A percentile compares a stretch with the other conserved stretches of the same genome.
phyloP scores from a whole-genome alignment of 1,284 basidiomycete genomes.

The Rhodotorula sp. region DNA sequence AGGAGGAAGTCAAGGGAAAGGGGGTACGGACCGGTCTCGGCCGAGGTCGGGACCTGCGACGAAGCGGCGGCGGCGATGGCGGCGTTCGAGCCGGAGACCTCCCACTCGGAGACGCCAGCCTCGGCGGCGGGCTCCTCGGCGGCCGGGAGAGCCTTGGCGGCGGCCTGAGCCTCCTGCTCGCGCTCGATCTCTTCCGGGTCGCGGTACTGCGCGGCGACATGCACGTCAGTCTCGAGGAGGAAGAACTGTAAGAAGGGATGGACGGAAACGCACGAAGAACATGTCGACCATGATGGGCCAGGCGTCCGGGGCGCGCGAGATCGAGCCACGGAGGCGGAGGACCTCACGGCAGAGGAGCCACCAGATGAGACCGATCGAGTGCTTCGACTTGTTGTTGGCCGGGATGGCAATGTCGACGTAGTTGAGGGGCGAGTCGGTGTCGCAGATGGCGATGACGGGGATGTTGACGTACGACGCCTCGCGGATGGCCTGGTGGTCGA shows the following conservation, averaged over 20 bases:
- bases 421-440: constrained; percentile 95
- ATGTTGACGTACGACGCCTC: constrained; percentile 99
- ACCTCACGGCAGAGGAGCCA: constrained; percentile 98
- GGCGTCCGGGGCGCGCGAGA: constrained; percentile 82
- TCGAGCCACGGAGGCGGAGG: constrained; percentile 87
- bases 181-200: constrained; percentile 99
- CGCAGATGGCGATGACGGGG: constrained; percentile 97
- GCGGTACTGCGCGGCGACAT: constrained; percentile 64
- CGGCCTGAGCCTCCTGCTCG: constrained; percentile 83
- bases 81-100: constrained; percentile 45
- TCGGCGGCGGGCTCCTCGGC: constrained; percentile 51
- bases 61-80: constrained; percentile 49
- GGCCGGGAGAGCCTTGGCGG: constrained; percentile 53
- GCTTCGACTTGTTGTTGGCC: constrained; percentile 97
- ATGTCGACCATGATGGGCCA: constrained; percentile 99
- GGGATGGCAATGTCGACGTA: constrained; percentile 99
- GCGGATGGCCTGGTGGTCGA: constrained; percentile 99
- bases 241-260: accelerated
- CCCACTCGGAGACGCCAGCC: constrained; percentile 53
- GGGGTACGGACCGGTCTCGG: constrained; percentile 41
- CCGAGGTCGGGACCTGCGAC: constrained; percentile 36
- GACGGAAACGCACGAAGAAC: constrained; percentile 68
- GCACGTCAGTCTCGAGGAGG: neutral
- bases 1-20: constrained; percentile 5
- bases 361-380: constrained; percentile 97